Evolutionary conservation across 805 yeast genomes (phyloP).

Genomic region (Candida tibetensis): DNA sequence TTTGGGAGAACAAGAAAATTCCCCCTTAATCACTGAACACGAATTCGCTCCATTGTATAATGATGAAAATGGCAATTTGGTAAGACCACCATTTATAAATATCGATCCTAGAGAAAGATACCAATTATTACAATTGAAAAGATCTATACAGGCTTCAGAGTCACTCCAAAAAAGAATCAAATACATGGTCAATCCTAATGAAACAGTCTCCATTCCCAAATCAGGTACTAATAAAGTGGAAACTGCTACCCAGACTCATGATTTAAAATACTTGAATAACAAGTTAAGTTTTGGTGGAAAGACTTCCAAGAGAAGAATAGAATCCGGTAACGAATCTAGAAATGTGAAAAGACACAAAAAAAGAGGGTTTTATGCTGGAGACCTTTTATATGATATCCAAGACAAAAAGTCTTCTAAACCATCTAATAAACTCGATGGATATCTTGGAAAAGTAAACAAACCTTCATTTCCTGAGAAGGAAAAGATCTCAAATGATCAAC

Average conservation of each 20-base stretch:
- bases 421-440: conserved; percentile 25
- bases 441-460: conserved; percentile 31
- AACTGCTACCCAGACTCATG: conserved; percentile 42
- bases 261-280: conserved; percentile 25
- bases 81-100: conserved; percentile 44
- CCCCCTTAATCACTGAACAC: conserved; percentile 24
- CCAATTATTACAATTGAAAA: conserved; percentile 38
- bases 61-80: conserved; percentile 37
- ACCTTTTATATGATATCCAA: conserved; percentile 32
- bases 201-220: conserved; percentile 21
- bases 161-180: conserved; percentile 31
- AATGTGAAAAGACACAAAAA: conserved; percentile 17
- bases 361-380: conserved; percentile 33
- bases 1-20: background rate
- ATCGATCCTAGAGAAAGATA: conserved; percentile 44
- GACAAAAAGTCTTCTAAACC: conserved; percentile 12
- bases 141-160: conserved; percentile 35
- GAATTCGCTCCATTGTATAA: conserved; percentile 34
- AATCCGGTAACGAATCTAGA: conserved; percentile 7
- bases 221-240: conserved; percentile 30
- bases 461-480: conserved; percentile 36
- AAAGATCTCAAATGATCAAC: background rate
- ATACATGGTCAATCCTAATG: conserved; percentile 41
- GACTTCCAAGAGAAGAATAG: conserved; percentile 15
- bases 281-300: conserved; percentile 26